Evolutionary conservation across 2,329 filamentous ascomycete genomes (phyloP).

Genomic region (Colletotrichum ledebouriae): DNA sequence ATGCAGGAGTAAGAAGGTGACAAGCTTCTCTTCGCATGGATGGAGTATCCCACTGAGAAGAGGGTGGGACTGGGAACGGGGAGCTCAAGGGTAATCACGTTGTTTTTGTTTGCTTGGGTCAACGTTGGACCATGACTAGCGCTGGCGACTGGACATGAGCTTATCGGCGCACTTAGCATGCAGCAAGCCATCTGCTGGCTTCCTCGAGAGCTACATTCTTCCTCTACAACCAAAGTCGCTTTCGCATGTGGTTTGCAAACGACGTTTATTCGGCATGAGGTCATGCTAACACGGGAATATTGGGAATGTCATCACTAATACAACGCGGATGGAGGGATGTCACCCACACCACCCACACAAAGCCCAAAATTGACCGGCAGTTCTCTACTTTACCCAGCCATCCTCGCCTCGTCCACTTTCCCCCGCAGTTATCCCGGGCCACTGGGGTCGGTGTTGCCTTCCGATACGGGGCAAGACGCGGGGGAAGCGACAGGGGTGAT

Average conservation of each 20-base stretch:
- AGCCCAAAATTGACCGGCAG: constrained; percentile 13
- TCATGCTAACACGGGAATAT: constrained; percentile 9
- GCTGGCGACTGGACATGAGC: background rate
- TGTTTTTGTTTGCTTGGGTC: constrained; percentile 4
- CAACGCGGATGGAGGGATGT: constrained; percentile 30
- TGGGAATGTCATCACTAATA: constrained; percentile 31
- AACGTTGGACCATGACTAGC: background rate
- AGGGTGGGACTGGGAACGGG: constrained; percentile 32
- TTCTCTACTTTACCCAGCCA: constrained; percentile 13
- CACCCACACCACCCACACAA: constrained; percentile 27
- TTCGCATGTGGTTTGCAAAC: constrained; percentile 29
- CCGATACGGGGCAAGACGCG: constrained; percentile 40
- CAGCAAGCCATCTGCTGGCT: constrained; percentile 2
- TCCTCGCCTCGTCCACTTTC: constrained; percentile 9
- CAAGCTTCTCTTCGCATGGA: constrained; percentile 22
- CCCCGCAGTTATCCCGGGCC: constrained; percentile 31
- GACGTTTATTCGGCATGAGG: constrained; percentile 34
- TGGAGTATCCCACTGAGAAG: background rate
- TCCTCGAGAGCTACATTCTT: constrained; percentile 5
- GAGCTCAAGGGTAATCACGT: constrained; percentile 9
- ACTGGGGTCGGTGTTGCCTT: constrained; percentile 29
- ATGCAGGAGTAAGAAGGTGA: constrained; percentile 30
- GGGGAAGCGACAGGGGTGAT: constrained; percentile 33
- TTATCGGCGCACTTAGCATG: constrained; percentile 6
- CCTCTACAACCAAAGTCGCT: background rate